Base-by-base conservation (phyloP, 2,329 filamentous ascomycete genomes). In the Calonectria hongkongensis region DNA sequence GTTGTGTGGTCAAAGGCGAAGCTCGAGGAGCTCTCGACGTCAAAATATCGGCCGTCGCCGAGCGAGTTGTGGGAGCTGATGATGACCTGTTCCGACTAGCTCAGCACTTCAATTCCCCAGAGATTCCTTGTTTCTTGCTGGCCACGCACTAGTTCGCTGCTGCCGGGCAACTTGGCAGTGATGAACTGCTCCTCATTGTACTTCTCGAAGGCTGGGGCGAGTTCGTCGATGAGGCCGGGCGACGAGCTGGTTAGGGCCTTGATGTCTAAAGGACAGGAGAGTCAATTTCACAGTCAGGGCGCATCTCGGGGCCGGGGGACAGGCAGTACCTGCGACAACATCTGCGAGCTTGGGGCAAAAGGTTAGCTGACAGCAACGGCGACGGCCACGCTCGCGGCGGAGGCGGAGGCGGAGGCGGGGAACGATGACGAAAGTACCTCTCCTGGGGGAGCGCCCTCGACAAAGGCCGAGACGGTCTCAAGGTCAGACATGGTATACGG, bases 111-210 rank as follows among this genome's bases (percentile, higher is more conserved):
- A 18, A 10, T 10, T 12, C 47, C 45, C 33, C n/a, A 21, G 50
- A 10, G 21, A 21, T 18, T 18, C n/a, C 9, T 18, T 16, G 5
- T 16, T 30, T 45, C 25, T 58, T 66, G 33, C 21, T 66, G 41
- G 8, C 65, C 39, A 79, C 83, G 60, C 70, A 87, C 85, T 68
- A 82, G 80, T 83, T 95, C 92, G 84, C 92, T 96, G 82, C 94
- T 92, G 36, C 95, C 95, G 0, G 96, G 96, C 69, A 99, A 91
- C 89, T 97, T 98, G 74, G 95, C 93, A 18, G 95, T 95, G 62
- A 92, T 87, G 84, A 98, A 94, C 85, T 99, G 97, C 85, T 96
- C 94, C 86, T 99, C 96, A 81, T 98, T 98, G 90, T 99, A 98
- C 85, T 94, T 95, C 85, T 96, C 89, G 83, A 98, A 97, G 0